Evolutionary conservation across 2,329 filamentous ascomycete species (phyloP).

Genomic region (Westerdykella aurantiaca): DNA sequence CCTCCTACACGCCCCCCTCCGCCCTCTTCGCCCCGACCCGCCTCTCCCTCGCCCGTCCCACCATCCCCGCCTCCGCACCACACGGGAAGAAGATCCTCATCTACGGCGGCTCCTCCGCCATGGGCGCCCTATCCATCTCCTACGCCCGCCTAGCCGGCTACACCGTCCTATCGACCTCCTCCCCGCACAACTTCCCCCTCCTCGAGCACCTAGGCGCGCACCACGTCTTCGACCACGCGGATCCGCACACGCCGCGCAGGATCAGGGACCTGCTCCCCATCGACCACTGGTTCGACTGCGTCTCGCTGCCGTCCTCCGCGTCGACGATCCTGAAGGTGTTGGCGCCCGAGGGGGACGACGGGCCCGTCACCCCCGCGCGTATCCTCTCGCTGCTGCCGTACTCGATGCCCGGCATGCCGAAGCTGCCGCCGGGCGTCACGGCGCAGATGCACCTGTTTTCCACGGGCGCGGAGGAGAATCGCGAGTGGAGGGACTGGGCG

Average conservation of each 20-base stretch:
- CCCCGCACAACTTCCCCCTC: slow-evolving; percentile 16
- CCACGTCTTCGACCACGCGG: slow-evolving; percentile 36
- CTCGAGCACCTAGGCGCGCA: slow-evolving; percentile 13
- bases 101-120: slow-evolving; percentile 43
- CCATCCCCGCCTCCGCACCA: slow-evolving; percentile 10
- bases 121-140: slow-evolving; percentile 25
- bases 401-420: slow-evolving; percentile 11
- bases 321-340: slow-evolving; percentile 20
- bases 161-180: slow-evolving; percentile 18
- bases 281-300: slow-evolving; percentile 40
- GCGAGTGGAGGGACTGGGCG: slow-evolving; percentile 13
- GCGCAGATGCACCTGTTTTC: slow-evolving; percentile 16
- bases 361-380: slow-evolving; percentile 15
- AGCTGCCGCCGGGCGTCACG: slow-evolving; percentile 15
- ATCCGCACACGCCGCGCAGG: slow-evolving; percentile 31
- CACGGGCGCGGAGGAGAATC: slow-evolving; percentile 14
- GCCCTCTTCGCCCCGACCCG: slow-evolving; percentile 14
- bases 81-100: slow-evolving; percentile 36
- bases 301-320: slow-evolving; percentile 22
- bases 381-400: slow-evolving; percentile 16
- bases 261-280: slow-evolving; percentile 33
- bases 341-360: slow-evolving; percentile 10
- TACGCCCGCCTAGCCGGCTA: slow-evolving; percentile 22
- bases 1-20: slow-evolving; percentile 21
- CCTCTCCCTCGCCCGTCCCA: slow-evolving; percentile 7